Conservation (phyloP, 2,329 filamentous ascomycete genomes). For the Cladophialophora exuberans region DNA sequence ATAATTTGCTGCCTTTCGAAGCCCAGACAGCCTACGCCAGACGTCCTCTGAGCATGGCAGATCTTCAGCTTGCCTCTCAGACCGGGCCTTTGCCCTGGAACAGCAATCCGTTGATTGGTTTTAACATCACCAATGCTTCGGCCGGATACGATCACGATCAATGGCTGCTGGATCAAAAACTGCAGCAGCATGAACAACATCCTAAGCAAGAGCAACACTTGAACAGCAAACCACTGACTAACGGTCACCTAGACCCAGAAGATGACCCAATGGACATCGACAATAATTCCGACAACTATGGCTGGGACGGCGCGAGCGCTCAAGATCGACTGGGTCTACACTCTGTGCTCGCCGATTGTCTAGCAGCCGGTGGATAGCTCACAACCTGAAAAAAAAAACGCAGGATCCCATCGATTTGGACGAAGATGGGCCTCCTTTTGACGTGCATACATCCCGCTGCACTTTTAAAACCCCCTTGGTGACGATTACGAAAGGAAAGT, state of each 20-base stretch:
- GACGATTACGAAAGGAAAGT: too few species aligned
- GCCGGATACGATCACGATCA: constrained; percentile 76
- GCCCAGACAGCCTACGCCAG: constrained; percentile 74
- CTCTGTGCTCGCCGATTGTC: constrained; percentile 50
- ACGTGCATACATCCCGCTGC: too few species aligned
- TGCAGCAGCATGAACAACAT: too few species aligned
- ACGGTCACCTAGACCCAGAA: constrained; percentile 22
- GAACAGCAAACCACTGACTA: background rate
- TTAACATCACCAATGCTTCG: constrained; percentile 70
- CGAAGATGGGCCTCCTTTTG: background rate
- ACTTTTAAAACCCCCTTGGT: too few species aligned
- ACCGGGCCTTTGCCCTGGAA: constrained; percentile 76
- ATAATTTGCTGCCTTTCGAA: constrained; percentile 78
- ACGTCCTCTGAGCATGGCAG: constrained; percentile 73
- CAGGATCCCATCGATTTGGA: background rate
- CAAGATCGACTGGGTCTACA: constrained; percentile 22
- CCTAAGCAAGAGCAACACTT: too few species aligned
- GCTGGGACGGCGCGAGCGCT: constrained; percentile 64
- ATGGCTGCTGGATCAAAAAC: constrained; percentile 49
- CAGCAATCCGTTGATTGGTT: constrained; percentile 75
- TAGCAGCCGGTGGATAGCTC: constrained; percentile 25
- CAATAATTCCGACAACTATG: constrained; percentile 62
- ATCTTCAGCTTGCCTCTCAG: constrained; percentile 74
- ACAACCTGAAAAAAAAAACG: background rate
- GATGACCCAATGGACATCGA: constrained; percentile 39